Base-by-base conservation (phyloP, 805 yeast genomes). In the Scheffersomyces spartinae region DNA sequence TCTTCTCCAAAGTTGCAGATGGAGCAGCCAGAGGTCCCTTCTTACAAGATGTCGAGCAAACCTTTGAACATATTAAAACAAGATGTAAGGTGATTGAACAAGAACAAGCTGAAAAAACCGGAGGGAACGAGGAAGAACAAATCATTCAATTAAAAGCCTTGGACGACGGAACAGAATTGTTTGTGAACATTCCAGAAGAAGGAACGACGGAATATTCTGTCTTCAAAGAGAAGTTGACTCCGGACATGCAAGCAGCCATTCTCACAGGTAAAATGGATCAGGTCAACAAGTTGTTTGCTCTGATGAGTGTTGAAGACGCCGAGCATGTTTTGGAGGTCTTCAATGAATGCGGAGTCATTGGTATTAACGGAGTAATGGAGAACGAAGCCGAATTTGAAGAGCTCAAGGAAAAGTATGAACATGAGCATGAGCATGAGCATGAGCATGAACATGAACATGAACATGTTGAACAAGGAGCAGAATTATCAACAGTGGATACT, bases 111-210 rank as follows among this genome's bases (percentile, higher is more conserved):
- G 49, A 39, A 4, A 26, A 33, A 21, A 36, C 33, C 5, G 51
- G 37, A 7, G 49, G 45, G 8, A 60, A 47, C 4, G 53, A 42
- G 6, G 64, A 47, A 20, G 88, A 74, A 26, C 88, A 76, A 30
- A 74, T 78, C 32, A 85, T 88, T 37, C 98, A 88, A 54, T 62
- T 88, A 45, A 81, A 81, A 44, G 73, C 95, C 0, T 66, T 86
- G 31, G 97, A 88, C 50, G 94, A 91, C 21, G 66, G 74, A 31
- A 71, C 85, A 2, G 75, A 78, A 48, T 61, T 88, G 22, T 64
- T 71, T 24, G 83, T 88, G 9, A 67, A 63, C 30, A 53, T 82
- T 9, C 95, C 95, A 5, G 52, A 60, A 33, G 52, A 54, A 27
- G 68, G 67, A n/a, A 63, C 68, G 3, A 52, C 65, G 4, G 71